phyloP scores from a whole-genome alignment of 2,329 filamentous ascomycete species.

The Mariannaea sp. region DNA sequence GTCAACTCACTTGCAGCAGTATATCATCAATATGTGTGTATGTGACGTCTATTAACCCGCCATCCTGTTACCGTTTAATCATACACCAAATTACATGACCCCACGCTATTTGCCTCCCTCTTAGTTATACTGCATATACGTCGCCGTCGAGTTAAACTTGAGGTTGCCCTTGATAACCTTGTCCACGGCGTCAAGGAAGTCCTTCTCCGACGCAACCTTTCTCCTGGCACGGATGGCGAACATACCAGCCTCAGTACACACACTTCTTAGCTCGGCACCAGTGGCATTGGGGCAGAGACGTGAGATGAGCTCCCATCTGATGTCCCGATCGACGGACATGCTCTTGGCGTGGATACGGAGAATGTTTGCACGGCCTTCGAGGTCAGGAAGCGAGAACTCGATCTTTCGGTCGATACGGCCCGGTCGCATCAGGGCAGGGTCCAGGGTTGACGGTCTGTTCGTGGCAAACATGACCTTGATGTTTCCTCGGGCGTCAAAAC shows the following conservation, averaged over 20 bases:
- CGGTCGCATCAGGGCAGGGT: constrained; percentile 95
- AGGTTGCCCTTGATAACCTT: constrained; percentile 99
- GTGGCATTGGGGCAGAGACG: constrained; percentile 96
- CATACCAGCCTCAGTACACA: constrained; percentile 98
- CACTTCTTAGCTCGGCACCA: constrained; percentile 92
- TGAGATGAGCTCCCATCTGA: constrained; percentile 98
- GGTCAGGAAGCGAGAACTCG: constrained; percentile 95
- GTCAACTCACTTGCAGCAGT: constrained; percentile 12
- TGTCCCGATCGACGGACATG: constrained; percentile 98
- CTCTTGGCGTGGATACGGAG: constrained; percentile 98
- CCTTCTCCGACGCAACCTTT: constrained; percentile 98
- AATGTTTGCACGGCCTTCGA: constrained; percentile 96
- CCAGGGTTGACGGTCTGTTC: constrained; percentile 92
- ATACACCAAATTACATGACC: constrained; percentile 43
- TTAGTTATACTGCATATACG: constrained; percentile 98
- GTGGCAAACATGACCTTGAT: constrained; percentile 99
- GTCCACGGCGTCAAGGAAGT: constrained; percentile 96
- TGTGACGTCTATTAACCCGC: constrained; percentile 34
- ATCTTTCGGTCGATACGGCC: constrained; percentile 99
- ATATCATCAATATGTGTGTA: constrained; percentile 31
- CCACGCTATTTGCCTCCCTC: constrained; percentile 47
- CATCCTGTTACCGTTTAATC: constrained; percentile 38
- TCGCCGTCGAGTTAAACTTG: constrained; percentile 98
- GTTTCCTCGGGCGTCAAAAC: constrained; percentile 94
- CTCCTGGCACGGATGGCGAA: constrained; percentile 92